Conservation (phyloP, 1,139 yeast species). For the Saccharomyces hybrid region DNA sequence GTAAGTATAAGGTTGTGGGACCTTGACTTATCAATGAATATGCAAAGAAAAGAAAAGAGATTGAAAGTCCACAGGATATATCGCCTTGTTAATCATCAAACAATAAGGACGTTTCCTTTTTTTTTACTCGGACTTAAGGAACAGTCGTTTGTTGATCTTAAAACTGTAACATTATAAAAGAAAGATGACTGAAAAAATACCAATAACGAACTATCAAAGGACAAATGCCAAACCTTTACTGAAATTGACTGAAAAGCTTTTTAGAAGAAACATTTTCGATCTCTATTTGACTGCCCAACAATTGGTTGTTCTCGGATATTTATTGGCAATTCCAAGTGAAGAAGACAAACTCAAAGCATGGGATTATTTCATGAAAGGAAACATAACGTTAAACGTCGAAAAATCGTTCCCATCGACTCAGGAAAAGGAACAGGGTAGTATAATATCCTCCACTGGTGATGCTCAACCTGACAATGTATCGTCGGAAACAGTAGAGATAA, state of each 20-base stretch:
- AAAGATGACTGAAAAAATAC: constrained; percentile 14
- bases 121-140: not conserved
- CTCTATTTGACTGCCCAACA: constrained; percentile 58
- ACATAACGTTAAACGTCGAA: constrained; percentile 36
- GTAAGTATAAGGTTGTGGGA: not conserved
- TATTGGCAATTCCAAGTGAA: constrained; percentile 32
- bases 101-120: not conserved
- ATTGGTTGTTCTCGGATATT: constrained; percentile 43
- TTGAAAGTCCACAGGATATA: not conserved
- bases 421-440: not conserved
- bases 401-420: not conserved
- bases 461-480: not conserved
- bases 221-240: constrained; percentile 32
- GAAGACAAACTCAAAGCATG: constrained; percentile 37
- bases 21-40: not conserved
- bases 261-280: constrained; percentile 45
- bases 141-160: not conserved
- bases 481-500: not conserved
- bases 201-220: constrained; percentile 25
- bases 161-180: not conserved
- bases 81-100: not conserved
- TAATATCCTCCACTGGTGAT: not conserved
- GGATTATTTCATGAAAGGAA: constrained; percentile 50
- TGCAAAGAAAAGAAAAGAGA: not conserved
- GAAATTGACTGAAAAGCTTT: constrained; percentile 43